Evolutionary conservation across 1,284 basidiomycete species (phyloP).

Genomic region (Cronartium quercuum): DNA sequence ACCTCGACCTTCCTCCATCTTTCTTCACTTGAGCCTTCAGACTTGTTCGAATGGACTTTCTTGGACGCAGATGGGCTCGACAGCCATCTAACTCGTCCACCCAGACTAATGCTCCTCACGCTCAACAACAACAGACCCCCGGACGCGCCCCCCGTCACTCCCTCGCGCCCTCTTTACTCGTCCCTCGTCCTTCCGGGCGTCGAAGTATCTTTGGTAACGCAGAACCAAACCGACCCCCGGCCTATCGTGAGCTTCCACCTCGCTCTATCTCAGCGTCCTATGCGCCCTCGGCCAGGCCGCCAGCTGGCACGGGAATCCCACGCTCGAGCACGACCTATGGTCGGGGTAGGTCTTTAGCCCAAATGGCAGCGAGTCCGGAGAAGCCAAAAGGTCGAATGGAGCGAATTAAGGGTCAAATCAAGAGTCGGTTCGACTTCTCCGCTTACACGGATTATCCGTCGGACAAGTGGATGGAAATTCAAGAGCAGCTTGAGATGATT

Average conservation of each 20-base stretch:
- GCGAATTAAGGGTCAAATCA: background rate
- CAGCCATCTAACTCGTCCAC: background rate
- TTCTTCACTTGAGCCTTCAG: too few relatives aligned
- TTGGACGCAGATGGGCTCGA: too few relatives aligned
- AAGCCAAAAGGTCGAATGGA: constrained; percentile 17
- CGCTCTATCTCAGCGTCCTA: constrained; percentile 32
- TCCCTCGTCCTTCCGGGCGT: background rate
- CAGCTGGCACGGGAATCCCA: background rate
- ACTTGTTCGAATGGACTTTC: too few relatives aligned
- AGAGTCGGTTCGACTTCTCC: constrained; percentile 6
- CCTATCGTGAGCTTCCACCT: background rate
- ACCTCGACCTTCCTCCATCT: too few relatives aligned
- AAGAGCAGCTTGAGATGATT: constrained; percentile 17
- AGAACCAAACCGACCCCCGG: background rate
- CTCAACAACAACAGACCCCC: background rate
- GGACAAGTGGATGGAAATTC: constrained; percentile 31
- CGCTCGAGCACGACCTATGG: constrained; percentile 1
- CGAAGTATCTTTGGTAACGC: background rate
- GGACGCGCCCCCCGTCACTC: constrained; percentile 22
- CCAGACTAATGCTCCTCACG: background rate
- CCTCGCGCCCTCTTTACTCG: constrained; percentile 5
- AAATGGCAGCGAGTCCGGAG: constrained; percentile 11
- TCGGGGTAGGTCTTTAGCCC: constrained; percentile 7
- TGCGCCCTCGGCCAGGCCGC: background rate
- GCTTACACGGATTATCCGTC: constrained; percentile 9